A percentile compares a stretch with the other conserved stretches of the same genome.
Evolutionary conservation across 176 grass and related monocot species (phyloP).

Genomic region (Oryza coarctata): DNA sequence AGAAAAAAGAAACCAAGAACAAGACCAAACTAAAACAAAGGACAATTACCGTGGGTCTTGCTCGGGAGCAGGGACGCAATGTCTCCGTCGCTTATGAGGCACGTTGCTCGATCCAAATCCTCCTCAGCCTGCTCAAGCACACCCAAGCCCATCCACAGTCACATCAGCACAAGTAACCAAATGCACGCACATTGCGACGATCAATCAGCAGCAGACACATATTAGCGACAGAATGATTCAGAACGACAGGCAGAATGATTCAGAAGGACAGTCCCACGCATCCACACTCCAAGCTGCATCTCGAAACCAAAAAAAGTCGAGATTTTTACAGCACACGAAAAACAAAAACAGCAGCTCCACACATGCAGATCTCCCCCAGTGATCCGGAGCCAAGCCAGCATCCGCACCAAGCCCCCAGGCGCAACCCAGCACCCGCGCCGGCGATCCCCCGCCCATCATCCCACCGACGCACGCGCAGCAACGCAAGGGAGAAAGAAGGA

Average conservation of each 20-base stretch:
- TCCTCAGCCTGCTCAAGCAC: slow-evolving; percentile 71
- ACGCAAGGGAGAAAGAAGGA: not conserved
- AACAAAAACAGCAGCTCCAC: slow-evolving; percentile 10
- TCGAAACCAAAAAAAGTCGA: not conserved
- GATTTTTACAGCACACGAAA: slow-evolving; percentile 18
- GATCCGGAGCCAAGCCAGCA: slow-evolving; percentile 24
- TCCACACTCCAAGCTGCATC: not conserved
- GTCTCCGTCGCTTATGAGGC: slow-evolving; percentile 74
- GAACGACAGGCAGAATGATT: not conserved
- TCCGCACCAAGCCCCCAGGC: slow-evolving; percentile 18
- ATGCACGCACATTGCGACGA: slow-evolving; percentile 13
- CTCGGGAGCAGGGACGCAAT: slow-evolving; percentile 60
- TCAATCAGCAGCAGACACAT: not conserved
- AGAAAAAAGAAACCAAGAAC: not conserved
- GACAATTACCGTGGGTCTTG: slow-evolving; percentile 66
- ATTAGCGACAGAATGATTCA: not conserved
- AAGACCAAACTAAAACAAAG: slow-evolving; percentile 2
- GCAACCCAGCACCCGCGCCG: not conserved
- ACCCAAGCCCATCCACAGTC: not conserved
- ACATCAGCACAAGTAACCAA: slow-evolving; percentile 21
- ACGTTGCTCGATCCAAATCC: slow-evolving; percentile 71
- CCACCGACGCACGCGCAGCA: not conserved
- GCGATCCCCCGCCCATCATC: slow-evolving; percentile 19
- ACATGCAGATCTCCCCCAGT: slow-evolving; percentile 37
- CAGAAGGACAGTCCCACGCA: not conserved